Evolutionary conservation across 2,329 filamentous ascomycete genomes (phyloP), one percentile per base, ranked within the genome.

Genomic region (Annulohypoxylon truncatum): DNA sequence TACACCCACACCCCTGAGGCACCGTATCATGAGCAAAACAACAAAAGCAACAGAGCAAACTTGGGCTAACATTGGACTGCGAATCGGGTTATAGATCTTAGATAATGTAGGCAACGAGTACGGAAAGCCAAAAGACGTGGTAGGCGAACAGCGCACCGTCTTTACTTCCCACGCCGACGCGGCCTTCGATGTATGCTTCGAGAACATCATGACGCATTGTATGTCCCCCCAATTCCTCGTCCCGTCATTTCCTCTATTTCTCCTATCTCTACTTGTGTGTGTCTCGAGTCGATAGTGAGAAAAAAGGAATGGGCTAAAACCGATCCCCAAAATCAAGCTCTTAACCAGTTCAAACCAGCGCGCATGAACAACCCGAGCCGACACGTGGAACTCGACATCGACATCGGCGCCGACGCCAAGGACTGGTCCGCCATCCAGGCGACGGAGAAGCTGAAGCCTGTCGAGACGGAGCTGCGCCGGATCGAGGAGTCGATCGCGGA

Each of bases 381-480:
- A 71, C 87, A 91, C 79, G 82, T 97, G 72, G 94, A 97, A 82
- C 91, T 97, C 75, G 94, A 97, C 81, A 92, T 97, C 78, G 94
- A 97, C 80, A 97, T 97, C 75, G 94, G 94, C 75, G 94, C 94
- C 80, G 94, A 97, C 80, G 96, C 96, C 71, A 97, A 97, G 81
- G 96, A 99, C 83, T 99, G 96, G 96, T 94, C 91, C 71, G 93
- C 93, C 73, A 96, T 98, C 78, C 94, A 97, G 82, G 93, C 93
- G 62, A 92, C 90, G 69, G 96, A 99, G 88, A 98, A 98, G 86
- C 90, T 99, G 74, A 97, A 97, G 87, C 96, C 96, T 50, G 89
- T 97, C 74, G 96, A 99, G 83, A 94, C 93, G 15, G 96, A 98
- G 80, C 88, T 99, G 76, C 90, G 94, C 76, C 90, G 94, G 73